Conservation (phyloP, 2,329 filamentous ascomycete genomes). For the Colletotrichum musae region DNA sequence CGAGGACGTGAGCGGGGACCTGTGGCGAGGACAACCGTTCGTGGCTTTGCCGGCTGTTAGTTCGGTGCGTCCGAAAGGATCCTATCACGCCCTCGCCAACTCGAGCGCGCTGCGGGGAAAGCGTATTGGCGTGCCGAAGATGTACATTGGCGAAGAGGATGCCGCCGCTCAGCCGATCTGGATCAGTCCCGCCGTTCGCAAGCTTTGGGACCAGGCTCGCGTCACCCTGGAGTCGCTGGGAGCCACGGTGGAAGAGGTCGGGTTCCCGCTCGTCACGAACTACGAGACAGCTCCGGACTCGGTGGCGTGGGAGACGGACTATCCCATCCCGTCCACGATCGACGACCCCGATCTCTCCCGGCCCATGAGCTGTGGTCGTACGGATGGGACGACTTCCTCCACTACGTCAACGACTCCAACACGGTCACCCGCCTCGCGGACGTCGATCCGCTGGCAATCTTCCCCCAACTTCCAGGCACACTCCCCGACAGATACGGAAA, state of each 20-base stretch:
- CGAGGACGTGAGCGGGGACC: slow-evolving; percentile 58
- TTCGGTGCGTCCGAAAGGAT: slow-evolving; percentile 48
- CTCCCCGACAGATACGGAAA: slow-evolving; percentile 22
- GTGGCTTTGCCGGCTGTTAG: slow-evolving; percentile 55
- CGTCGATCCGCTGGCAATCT: slow-evolving; percentile 5
- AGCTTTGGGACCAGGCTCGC: slow-evolving; percentile 50
- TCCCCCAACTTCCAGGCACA: slow-evolving; percentile 22
- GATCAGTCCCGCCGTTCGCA: slow-evolving; percentile 42
- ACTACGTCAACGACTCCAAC: slow-evolving; percentile 45
- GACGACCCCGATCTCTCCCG: background rate
- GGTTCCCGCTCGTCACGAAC: slow-evolving; percentile 27
- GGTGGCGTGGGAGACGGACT: slow-evolving; percentile 8
- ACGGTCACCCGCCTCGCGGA: slow-evolving; percentile 47
- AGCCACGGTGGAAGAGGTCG: slow-evolving; percentile 54
- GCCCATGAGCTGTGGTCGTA: slow-evolving; percentile 8
- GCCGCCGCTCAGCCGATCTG: slow-evolving; percentile 40
- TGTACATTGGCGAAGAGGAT: slow-evolving; percentile 61
- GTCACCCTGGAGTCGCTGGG: slow-evolving; percentile 56
- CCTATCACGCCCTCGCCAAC: slow-evolving; percentile 51
- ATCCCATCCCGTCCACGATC: background rate
- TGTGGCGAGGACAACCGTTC: slow-evolving; percentile 66
- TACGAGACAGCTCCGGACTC: slow-evolving; percentile 7
- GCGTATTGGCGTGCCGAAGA: slow-evolving; percentile 63
- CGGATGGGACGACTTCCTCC: slow-evolving; percentile 42
- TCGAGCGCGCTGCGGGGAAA: slow-evolving; percentile 56